Conservation (phyloP, 2,329 filamentous ascomycete genomes). For the Penicillium sp. region DNA sequence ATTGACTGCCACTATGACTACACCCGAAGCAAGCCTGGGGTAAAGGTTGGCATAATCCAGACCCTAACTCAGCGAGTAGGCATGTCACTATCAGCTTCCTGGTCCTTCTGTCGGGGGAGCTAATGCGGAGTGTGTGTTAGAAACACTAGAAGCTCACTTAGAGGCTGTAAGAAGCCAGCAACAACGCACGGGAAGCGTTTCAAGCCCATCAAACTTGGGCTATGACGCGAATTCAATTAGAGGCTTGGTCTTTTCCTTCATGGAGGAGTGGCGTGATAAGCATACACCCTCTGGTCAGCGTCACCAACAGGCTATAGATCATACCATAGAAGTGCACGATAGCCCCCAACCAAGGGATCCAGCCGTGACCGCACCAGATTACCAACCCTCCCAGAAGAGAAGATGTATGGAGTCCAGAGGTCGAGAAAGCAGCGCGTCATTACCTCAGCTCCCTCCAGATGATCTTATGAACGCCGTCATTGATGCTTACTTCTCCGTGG, state of each 20-base stretch:
- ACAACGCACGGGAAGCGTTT: background rate
- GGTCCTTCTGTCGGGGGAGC: too few species aligned
- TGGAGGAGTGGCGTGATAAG: conserved; percentile 2
- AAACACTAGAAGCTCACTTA: conserved; percentile 2
- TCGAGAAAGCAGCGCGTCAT: background rate
- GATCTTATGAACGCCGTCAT: conserved; percentile 33
- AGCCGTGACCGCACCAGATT: background rate
- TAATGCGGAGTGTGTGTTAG: background rate
- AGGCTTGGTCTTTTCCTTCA: conserved; percentile 3
- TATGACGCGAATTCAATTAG: background rate
- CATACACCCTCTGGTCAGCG: background rate
- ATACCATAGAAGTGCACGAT: background rate
- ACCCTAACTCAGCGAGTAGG: conserved; percentile 10
- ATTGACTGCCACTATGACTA: conserved; percentile 6
- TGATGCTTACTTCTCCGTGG: conserved; percentile 41
- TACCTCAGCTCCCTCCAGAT: conserved; percentile 8
- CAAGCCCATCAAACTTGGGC: background rate
- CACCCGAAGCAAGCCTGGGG: conserved; percentile 3
- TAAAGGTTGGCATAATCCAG: conserved; percentile 10
- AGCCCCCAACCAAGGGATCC: background rate
- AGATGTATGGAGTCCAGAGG: conserved; percentile 7
- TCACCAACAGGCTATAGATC: background rate
- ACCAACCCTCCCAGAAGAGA: conserved; percentile 1
- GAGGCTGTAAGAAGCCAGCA: background rate
- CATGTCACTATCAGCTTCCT: background rate